Base-by-base conservation (phyloP, 257 asterid species). In the Solanum tacnaense region DNA sequence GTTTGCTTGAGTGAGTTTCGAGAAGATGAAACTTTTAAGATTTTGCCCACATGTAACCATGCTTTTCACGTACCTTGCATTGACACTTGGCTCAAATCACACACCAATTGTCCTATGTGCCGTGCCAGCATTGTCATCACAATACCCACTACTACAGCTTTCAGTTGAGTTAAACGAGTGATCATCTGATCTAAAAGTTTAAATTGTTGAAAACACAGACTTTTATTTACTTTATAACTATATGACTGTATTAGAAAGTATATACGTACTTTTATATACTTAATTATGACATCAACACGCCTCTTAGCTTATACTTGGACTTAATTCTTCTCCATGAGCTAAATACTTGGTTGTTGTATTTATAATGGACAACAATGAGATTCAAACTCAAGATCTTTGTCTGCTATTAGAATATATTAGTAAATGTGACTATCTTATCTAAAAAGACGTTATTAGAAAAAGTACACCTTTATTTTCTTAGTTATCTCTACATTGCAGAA, bases 91-190 rank as follows among this genome's bases (percentile, higher is more conserved):
- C 95, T 96, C 13, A 67, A 92, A 20, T 93, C 97, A 0, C 98
- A 96, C 90, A 93, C 98, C 7, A 95, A 92, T 74, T 96, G 98
- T 91, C 99, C 99, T 49, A 36, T 93, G 87, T 96, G 99, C 46
- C 93, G 99, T 52, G 97, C 98, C 15, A n/a, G 16, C 46, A 73
- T 73, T 35, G 16, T 73, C 49, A 34, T 31, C 46, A 34, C 46
- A 20, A 34, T 20, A 35, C 27, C 81, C 29, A 1, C 29, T 12
- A 9, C 29, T 34, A 23, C 16, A 34, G 16, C 18, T 20, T 73
- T 20, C 8, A 0, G 7, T 9, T 34, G 81, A 72, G 29, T 6
- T 5, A 35, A 34, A 73, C 0, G 5, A 34, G 9, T 73, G 1
- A 73, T 13, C 27, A 18, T 73, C 7, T 18, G 9, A 73, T 73